A percentile compares a stretch with the other conserved stretches of the same genome.
Evolutionary conservation across 768 basidiomycete species (phyloP).

Genomic region (Pleurotus djamor): DNA sequence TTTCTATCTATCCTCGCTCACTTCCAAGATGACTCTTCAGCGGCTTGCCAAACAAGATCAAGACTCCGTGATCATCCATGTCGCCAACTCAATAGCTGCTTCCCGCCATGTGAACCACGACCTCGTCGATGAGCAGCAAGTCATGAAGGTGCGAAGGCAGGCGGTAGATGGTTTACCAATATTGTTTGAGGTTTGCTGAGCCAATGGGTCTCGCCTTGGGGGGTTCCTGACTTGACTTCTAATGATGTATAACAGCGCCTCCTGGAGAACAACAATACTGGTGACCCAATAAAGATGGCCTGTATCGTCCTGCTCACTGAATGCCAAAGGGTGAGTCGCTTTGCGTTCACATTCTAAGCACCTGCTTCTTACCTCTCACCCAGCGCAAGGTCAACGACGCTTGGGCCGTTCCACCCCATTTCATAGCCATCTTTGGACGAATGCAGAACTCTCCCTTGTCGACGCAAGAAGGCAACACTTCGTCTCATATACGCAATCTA

Average conservation of each 20-base stretch:
- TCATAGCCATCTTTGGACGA: slow-evolving; percentile 30
- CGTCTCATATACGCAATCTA: slow-evolving; percentile 34
- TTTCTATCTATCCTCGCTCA: slow-evolving; percentile 44
- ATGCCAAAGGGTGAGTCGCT: slow-evolving; percentile 33
- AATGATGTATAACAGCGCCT: slow-evolving; percentile 23
- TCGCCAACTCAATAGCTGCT: slow-evolving; percentile 39
- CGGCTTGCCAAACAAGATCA: slow-evolving; percentile 42
- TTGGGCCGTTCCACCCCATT: slow-evolving; percentile 41
- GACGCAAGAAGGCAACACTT: slow-evolving; percentile 17
- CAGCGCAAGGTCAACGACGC: slow-evolving; percentile 39
- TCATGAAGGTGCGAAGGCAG: slow-evolving; percentile 38
- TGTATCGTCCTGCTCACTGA: slow-evolving; percentile 41
- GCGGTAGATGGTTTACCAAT: slow-evolving; percentile 48
- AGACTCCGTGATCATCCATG: slow-evolving; percentile 39
- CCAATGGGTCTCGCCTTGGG: not conserved
- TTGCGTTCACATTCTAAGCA: not conserved
- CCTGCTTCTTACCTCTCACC: slow-evolving; percentile 7
- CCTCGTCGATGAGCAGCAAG: slow-evolving; percentile 21
- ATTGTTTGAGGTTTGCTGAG: slow-evolving; percentile 36
- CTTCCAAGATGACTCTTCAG: slow-evolving; percentile 46
- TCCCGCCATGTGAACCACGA: slow-evolving; percentile 30
- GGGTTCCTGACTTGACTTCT: slow-evolving; percentile 1
- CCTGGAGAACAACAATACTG: slow-evolving; percentile 20
- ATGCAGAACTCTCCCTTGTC: slow-evolving; percentile 17
- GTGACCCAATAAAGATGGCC: slow-evolving; percentile 28